Evolutionary conservation across 2,329 filamentous ascomycete species (phyloP), one percentile per base, ranked within the genome.

Genomic region (Onygena corvina): DNA sequence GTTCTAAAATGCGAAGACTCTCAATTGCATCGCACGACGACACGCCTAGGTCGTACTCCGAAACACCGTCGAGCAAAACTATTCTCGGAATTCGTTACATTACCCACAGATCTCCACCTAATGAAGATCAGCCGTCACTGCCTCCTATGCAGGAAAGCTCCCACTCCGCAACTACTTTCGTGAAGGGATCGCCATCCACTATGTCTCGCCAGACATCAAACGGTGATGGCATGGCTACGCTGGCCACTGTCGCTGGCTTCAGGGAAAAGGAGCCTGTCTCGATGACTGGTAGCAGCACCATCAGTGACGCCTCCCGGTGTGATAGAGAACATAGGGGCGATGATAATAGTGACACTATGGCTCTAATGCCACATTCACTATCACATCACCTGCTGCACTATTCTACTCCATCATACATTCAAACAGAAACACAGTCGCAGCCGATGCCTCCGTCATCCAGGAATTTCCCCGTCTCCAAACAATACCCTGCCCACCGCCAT

Each of bases 11-110:
- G n/a, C 25, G 38, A 23, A 18, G 48, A 48, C 33, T 35, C 5
- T 45, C 49, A 2, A 20, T 27, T 40, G 12, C 25, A 21, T 44
- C 35, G 14, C 21, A 29, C 12, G 46, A 47, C 18, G 8, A 14
- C 18, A 25, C 42, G 12, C 47, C 33, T 3, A 36, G 31, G 25
- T 9, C 8, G n/a, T 18, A 16, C n/a, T 23, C 25, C 9, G 44
- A 47, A 8, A 12, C 47, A 47, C 42, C 50, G 16, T 29, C 42
- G 30, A 47, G 46, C 4, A 55, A 51, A 44, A 50, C 45, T 14
- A 36, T 55, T 12, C 54, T 52, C 29, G 50, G 54, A 25, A 55
- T 55, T 16, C 46, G 52, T 12, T 55, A 54, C 44, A 55, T 55
- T 11, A 55, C 54, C 3, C 52, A 48, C 14, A 55, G 52, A 48